These are phyloP conservation scores for Lepidium aucheri DNA, from an alignment of 345 rosid species.

Conservation along the genomic window DNA sequence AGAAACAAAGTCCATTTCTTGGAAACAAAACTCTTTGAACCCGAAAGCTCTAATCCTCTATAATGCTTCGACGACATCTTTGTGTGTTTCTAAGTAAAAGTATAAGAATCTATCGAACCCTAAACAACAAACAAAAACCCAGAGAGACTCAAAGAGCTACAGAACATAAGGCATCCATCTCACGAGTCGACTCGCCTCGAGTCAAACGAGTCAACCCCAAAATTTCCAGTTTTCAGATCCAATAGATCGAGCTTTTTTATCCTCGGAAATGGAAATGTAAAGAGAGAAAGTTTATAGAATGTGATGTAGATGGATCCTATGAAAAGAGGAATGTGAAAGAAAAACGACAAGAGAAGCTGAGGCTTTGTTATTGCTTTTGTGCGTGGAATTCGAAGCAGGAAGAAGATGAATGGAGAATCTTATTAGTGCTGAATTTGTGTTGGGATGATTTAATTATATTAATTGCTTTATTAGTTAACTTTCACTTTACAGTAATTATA, in stretches of 20 bases:
- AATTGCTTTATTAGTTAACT: constrained; percentile 5
- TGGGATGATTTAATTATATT: neutral
- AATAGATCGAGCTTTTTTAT: neutral
- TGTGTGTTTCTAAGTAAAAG: neutral
- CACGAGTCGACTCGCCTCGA: neutral
- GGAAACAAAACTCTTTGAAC: constrained; percentile 42
- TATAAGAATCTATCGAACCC: neutral
- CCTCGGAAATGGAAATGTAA: neutral
- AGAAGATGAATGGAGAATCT: constrained; percentile 24
- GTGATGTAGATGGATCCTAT: constrained; percentile 14
- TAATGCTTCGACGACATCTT: constrained; percentile 29
- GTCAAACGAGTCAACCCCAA: constrained; percentile 10
- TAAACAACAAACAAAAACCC: neutral
- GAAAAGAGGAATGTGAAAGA: constrained; percentile 7
- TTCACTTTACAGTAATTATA: constrained; percentile 9
- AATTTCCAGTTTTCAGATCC: constrained; percentile 17
- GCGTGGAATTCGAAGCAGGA: constrained; percentile 22
- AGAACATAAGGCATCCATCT: neutral
- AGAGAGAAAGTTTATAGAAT: neutral
- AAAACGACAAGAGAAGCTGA: constrained; percentile 12
- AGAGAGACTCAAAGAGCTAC: no score
- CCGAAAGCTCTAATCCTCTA: constrained; percentile 26
- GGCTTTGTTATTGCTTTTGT: constrained; percentile 5
- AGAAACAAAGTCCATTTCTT: constrained; percentile 77
- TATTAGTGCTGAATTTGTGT: neutral